Base-by-base conservation (phyloP, 257 asterid genomes). In the Fraxinus pennsylvanica region DNA sequence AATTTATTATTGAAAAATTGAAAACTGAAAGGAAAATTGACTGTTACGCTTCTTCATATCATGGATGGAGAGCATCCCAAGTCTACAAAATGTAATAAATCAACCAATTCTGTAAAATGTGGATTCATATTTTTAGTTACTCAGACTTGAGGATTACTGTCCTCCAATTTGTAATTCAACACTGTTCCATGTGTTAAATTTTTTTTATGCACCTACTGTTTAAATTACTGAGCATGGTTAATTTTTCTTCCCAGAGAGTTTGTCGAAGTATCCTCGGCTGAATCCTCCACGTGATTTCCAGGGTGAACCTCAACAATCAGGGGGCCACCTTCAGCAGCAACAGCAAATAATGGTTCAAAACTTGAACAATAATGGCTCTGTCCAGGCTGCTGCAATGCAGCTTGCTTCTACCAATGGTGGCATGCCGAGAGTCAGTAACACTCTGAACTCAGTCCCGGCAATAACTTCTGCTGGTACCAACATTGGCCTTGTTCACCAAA, bases 251-350 rank as follows among this genome's bases (percentile, higher is more conserved):
- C 5, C 93, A 96, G 99, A 93, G 86, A 96, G 99, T 82, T 86
- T 96, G 89, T 83, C 94, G 68, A 96, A 93, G 88, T 93, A 89
- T 82, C 99, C 98, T 77, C 88, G 98, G 79, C 81, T 92, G 63
- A 85, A 84, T 77, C 79, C 92, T 35, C 85, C 97, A n/a, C 74
- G 90, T 27, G 84, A 88, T 68, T 86, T 87, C 83, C 93, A 85
- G 81, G 86, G 87, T 69, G 95, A 90, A 82, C 77, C 87, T 68
- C 97, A 88, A 80, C 93, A 86, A 66, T 78, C 86, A 1, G 96
- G 88, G 63, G 85, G 86, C 74, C 97, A 88, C 78, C 86, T 75
- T 59, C 91, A 87, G 5, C 88, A 81, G 19, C 95, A 82, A 79
- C 95, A 86, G 77, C 95, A 86, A 79, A 76, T 82, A 38, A 43